Percentiles rank a stretch among this genome's conserved stretches.
Evolutionary conservation across 2,329 filamentous ascomycete species (phyloP).

Genomic region (Neurospora sp.): DNA sequence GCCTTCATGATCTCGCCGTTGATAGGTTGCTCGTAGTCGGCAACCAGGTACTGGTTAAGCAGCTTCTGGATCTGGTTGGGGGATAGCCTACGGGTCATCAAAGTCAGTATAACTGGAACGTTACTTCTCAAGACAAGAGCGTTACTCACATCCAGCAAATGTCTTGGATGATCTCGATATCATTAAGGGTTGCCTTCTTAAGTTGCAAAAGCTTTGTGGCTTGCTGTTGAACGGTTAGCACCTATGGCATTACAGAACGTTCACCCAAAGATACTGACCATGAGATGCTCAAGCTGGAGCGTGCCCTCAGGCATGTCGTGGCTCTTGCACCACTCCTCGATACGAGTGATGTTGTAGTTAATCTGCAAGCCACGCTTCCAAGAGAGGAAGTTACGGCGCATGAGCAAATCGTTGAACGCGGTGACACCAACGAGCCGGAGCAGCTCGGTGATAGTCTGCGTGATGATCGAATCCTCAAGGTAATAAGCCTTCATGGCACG

Average conservation of each 20-base stretch:
- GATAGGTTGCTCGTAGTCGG: constrained; percentile 98
- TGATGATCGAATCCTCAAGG: constrained; percentile 91
- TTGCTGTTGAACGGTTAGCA: constrained; percentile 49
- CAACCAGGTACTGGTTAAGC: constrained; percentile 95
- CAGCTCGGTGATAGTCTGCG: constrained; percentile 88
- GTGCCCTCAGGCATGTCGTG: constrained; percentile 99
- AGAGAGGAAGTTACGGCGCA: constrained; percentile 95
- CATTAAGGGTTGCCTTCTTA: constrained; percentile 97
- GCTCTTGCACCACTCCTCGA: constrained; percentile 99
- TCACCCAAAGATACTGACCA: constrained; percentile 48
- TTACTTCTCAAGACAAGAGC: constrained; percentile 30
- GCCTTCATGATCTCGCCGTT: constrained; percentile 99
- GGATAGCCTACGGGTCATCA: constrained; percentile 56
- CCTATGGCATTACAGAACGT: neutral
- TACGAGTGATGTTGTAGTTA: constrained; percentile 99
- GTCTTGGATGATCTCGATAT: constrained; percentile 99
- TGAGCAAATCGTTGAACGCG: constrained; percentile 94
- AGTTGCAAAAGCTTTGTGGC: constrained; percentile 95
- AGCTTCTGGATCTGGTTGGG: constrained; percentile 99
- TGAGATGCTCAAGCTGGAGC: constrained; percentile 91
- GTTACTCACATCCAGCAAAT: constrained; percentile 95
- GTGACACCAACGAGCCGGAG: constrained; percentile 90
- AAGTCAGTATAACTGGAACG: constrained; percentile 62
- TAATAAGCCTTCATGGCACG: constrained; percentile 99
- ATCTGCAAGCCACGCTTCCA: constrained; percentile 99